Percentiles rank a stretch among this genome's conserved stretches.
Evolutionary conservation across 164 flowering plant species (phyloP).

Genomic region (Brasenia schreberi): DNA sequence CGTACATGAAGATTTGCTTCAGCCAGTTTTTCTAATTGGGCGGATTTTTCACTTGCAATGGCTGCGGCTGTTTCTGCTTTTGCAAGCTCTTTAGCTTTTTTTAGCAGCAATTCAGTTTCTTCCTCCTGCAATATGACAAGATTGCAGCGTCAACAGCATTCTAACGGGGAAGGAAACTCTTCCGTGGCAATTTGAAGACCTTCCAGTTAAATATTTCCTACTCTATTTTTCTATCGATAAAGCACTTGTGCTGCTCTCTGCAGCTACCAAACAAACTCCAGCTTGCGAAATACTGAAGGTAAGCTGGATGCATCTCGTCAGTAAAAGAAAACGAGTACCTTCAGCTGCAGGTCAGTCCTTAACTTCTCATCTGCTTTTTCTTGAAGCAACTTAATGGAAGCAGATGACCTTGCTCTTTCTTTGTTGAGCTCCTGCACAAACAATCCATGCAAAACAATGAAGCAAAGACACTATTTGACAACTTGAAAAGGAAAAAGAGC

Average conservation of each 20-base stretch:
- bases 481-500: background rate
- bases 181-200: background rate
- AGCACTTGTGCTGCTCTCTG: background rate
- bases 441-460: background rate
- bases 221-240: background rate
- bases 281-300: background rate
- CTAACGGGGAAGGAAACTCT: background rate
- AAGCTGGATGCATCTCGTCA: background rate
- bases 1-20: conserved; percentile 92
- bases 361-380: conserved; percentile 73
- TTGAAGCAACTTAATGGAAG: conserved; percentile 61
- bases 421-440: conserved; percentile 59
- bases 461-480: background rate
- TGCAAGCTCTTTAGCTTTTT: conserved; percentile 58
- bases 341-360: conserved; percentile 58
- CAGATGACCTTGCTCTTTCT: conserved; percentile 67
- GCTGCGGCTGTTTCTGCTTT: conserved; percentile 81
- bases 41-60: conserved; percentile 79
- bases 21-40: conserved; percentile 84
- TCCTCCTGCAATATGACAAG: conserved; percentile 41
- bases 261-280: background rate
- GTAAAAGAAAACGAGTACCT: conserved; percentile 29
- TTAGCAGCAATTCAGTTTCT: conserved; percentile 51
- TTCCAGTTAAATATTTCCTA: background rate
- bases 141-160: background rate